Evolutionary conservation across 2,329 filamentous ascomycete genomes (phyloP).

Genomic region (Ceratocystis destructans): DNA sequence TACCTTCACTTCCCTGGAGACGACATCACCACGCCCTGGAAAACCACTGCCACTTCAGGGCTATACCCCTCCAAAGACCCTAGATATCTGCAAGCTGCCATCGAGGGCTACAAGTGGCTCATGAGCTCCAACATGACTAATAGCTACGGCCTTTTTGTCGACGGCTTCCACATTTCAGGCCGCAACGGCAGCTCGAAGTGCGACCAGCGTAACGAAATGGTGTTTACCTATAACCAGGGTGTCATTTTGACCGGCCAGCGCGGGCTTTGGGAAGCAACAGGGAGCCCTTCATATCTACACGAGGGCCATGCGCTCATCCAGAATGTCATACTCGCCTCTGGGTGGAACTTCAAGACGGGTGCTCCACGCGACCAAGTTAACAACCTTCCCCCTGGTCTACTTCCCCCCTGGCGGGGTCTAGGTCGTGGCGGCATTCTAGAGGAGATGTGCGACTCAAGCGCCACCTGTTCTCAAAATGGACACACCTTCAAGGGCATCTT

Average conservation of each 20-base stretch:
- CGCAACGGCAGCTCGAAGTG: slow-evolving; percentile 39
- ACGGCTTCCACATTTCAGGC: slow-evolving; percentile 66
- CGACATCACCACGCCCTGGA: slow-evolving; percentile 55
- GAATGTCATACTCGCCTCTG: slow-evolving; percentile 63
- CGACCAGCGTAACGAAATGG: slow-evolving; percentile 71
- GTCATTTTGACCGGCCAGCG: slow-evolving; percentile 72
- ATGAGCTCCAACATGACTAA: slow-evolving; percentile 69
- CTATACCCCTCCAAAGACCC: slow-evolving; percentile 35
- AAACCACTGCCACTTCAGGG: slow-evolving; percentile 21
- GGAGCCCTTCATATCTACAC: slow-evolving; percentile 52
- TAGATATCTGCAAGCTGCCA: slow-evolving; percentile 56
- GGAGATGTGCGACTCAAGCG: slow-evolving; percentile 64
- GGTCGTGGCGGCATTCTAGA: slow-evolving; percentile 71
- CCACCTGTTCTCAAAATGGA: slow-evolving; percentile 63
- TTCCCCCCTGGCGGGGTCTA: slow-evolving; percentile 55
- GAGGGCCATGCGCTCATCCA: slow-evolving; percentile 69
- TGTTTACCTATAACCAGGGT: slow-evolving; percentile 94
- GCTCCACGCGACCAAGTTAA: slow-evolving; percentile 31
- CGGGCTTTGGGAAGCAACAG: slow-evolving; percentile 67
- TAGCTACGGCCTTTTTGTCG: slow-evolving; percentile 57
- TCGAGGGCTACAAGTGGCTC: slow-evolving; percentile 72
- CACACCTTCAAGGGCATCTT: slow-evolving; percentile 94
- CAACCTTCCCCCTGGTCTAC: slow-evolving; percentile 25
- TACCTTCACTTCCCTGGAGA: slow-evolving; percentile 81
- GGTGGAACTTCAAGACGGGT: slow-evolving; percentile 45